Evolutionary conservation across 306 rosid genomes (phyloP), one percentile per base, ranked within the genome.

Genomic region (Notholithocarpus densiflorus): DNA sequence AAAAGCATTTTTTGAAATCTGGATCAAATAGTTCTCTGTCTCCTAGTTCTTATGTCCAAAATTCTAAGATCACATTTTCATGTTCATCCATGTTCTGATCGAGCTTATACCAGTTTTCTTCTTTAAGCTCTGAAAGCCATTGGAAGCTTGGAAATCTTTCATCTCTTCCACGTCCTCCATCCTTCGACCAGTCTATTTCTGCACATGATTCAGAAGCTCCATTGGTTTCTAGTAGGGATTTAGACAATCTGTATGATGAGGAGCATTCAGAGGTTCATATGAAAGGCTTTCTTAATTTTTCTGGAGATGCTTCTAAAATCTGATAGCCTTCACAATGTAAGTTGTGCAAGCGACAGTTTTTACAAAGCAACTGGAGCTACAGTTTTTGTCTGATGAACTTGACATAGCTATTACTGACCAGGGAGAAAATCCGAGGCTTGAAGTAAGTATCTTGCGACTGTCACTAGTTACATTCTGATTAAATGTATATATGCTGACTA

Each of bases 21-120:
- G 73, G 52, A n/a, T 68, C 73, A 23, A 29, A 60, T 20, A 48
- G 62, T 71, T 34, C 77, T 60, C 5, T 26, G 75, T 79, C 77
- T 71, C 82, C 77, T n/a, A 76, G 52, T 71, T 71, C 77, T 60
- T 69, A 71, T 19, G 48, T 45, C 29, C 82, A 68, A 8, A 77
- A 48, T 71, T 4, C 78, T 65, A 78, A 70, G 78, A 71, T 52
- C 23, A 1, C 75, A 40, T 85, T 85, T 75, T 85, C 85, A 2
- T 81, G 88, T 20, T 81, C 88, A 48, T 81, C 88, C 17, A 74
- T 81, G 32, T 85, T 85, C 78, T 81, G 88, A 56, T 81, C 88
- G 26, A 85, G 88, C 65, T 82, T 85, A 62, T 81, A 81, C 81
- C 85, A 75, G 81, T 81, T 82, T 6, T 84, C 87, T 68, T 80